Conservation (phyloP, 2,329 filamentous ascomycete genomes). For the Sclerotinia sclerotiorum region DNA sequence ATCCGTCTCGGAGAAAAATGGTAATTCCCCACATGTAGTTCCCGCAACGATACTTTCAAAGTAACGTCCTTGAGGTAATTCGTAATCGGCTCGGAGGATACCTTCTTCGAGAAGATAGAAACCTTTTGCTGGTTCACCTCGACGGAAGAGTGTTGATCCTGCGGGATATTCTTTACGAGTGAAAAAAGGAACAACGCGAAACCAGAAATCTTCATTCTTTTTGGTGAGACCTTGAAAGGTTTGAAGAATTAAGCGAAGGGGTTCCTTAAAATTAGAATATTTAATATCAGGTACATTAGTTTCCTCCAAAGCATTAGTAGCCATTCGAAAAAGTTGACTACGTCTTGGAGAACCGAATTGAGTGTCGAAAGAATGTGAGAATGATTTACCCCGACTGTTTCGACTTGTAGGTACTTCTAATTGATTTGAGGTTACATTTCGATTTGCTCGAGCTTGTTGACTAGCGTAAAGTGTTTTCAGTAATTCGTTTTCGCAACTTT, state of each 20-base stretch:
- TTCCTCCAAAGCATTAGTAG: conserved; percentile 70
- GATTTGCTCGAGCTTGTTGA: conserved; percentile 58
- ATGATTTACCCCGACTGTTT: conserved; percentile 32
- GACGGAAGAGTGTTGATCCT: conserved; percentile 73
- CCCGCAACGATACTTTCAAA: conserved; percentile 92
- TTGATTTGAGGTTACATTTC: conserved; percentile 42
- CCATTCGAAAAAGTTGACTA: conserved; percentile 74
- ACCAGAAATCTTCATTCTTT: conserved; percentile 95
- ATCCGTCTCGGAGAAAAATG: conserved; percentile 89
- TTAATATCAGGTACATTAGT: conserved; percentile 55
- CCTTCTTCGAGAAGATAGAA: conserved; percentile 92
- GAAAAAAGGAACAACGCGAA: conserved; percentile 75
- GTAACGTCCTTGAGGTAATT: conserved; percentile 83
- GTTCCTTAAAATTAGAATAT: conserved; percentile 87
- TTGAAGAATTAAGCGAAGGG: conserved; percentile 86
- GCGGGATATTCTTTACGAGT: conserved; percentile 62
- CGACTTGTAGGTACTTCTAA: conserved; percentile 32
- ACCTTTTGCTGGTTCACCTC: conserved; percentile 73
- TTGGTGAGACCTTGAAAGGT: conserved; percentile 88
- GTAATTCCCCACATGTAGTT: conserved; percentile 91
- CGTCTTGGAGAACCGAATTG: conserved; percentile 75
- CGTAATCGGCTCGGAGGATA: conserved; percentile 86
- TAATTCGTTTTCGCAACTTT: conserved; percentile 92
- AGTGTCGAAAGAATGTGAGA: conserved; percentile 55
- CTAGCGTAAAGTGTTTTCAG: conserved; percentile 75